Percentiles rank a stretch among this genome's conserved stretches.
phyloP scores from a whole-genome alignment of 345 rosid genomes.

The Cardamine chenopodiifolia region DNA sequence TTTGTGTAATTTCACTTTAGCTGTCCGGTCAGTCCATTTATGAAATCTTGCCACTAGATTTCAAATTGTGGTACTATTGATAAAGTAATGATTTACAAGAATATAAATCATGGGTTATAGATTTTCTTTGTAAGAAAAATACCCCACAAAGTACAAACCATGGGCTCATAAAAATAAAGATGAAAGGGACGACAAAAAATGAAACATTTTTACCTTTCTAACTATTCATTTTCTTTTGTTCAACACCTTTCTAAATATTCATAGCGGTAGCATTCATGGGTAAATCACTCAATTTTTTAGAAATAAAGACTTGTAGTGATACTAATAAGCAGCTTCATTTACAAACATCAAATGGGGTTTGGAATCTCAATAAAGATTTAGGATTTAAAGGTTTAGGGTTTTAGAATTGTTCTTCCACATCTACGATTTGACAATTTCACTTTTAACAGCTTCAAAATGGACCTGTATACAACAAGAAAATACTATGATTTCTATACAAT shows the following conservation, averaged over 20 bases:
- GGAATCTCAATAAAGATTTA: not conserved
- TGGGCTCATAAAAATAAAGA: slow-evolving; percentile 23
- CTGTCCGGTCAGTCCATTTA: slow-evolving; percentile 44
- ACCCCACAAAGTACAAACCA: slow-evolving; percentile 40
- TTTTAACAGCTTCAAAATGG: slow-evolving; percentile 4
- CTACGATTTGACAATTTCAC: not conserved
- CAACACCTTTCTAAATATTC: slow-evolving; percentile 7
- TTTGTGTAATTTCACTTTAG: slow-evolving; percentile 46
- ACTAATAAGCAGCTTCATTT: not conserved
- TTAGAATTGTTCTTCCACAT: slow-evolving; percentile 10
- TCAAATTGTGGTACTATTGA: slow-evolving; percentile 43
- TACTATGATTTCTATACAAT: slow-evolving; percentile 13
- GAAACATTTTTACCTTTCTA: slow-evolving; percentile 13
- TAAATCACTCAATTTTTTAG: slow-evolving; percentile 12
- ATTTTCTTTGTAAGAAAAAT: slow-evolving; percentile 5
- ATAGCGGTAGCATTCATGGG: slow-evolving; percentile 9
- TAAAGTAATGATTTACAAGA: slow-evolving; percentile 40
- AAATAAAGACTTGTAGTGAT: not conserved
- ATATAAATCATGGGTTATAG: slow-evolving; percentile 39
- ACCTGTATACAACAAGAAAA: not conserved
- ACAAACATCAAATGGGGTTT: not conserved
- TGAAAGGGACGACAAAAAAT: not conserved
- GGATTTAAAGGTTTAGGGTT: slow-evolving; percentile 6
- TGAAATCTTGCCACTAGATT: slow-evolving; percentile 43
- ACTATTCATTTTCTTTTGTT: not conserved